Evolutionary conservation across 768 basidiomycete genomes (phyloP), one percentile per base, ranked within the genome.

Genomic region (Clavulina sp.): DNA sequence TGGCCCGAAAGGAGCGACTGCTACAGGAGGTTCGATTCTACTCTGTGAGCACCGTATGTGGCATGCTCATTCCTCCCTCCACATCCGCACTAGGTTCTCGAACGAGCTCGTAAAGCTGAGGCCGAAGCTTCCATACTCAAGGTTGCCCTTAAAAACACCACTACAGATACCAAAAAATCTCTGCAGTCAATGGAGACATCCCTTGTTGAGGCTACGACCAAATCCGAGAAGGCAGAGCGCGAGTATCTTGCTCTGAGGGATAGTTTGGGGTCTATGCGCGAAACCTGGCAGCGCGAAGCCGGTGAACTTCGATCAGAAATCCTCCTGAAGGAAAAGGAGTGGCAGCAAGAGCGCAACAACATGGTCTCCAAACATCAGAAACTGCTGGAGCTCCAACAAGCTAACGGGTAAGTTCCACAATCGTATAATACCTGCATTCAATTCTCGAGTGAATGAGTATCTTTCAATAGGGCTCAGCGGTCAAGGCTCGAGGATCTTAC

Each of bases 51-150:
- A 38, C 34, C 19, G 34, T 7, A 38, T 31, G 48, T 18, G 7
- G 13, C 26, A 21, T 19, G 23, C 40, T 19, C 41, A 23, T 26
- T 21, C n/a, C 48, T 16, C 9, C 51, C 19, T 53, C 43, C 2
- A 24, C 30, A 3, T 52, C 28, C 24, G 21, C 51, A 24, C 41
- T 2, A 82, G 80, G 78, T 85, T 13, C 72, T 89, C 30, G 83
- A 84, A 57, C 78, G 88, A 4, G 87, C 87, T 18, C 76, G 87
- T 38, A 84, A 84, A 60, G 88, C 88, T 3, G 88, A 92, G 62
- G 71, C 78, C 0, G 82, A 87, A 59, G 78, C 82, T 2, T 62
- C 74, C 3, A 58, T 73, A 19, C 68, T 89, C 5, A 86, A 81
- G 64, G 58, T 72, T 2, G 79, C 81, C 56, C 74, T 88, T 57